Evolutionary conservation across 148 eudicot species (phyloP), one percentile per base, ranked within the genome.

Genomic region (Rhododendron molle): DNA sequence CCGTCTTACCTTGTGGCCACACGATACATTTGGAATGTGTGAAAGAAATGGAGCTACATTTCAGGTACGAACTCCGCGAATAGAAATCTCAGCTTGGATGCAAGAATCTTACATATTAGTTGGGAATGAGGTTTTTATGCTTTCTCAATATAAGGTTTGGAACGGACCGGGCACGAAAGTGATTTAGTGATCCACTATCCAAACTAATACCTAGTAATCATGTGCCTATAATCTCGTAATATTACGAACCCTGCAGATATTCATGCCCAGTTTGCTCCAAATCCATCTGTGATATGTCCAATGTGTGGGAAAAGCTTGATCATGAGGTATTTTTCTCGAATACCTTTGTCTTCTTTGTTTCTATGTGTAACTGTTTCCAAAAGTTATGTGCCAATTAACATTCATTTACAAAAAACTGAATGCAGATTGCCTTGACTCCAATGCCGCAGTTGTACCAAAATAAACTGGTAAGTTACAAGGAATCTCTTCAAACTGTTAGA

Each of bases 381-480:
- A 71, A 71, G 7, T 5, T 71, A 32, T 71, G 38, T 30, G 76
- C 38, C 20, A 71, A 16, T 49, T 34, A 28, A 32, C 65, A 34
- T 46, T 76, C 32, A 21, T 21, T 38, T 30, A 50, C 13, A 3
- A 0, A 26, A 26, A 28, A 56, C 21, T 76, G 67, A n/a, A 60
- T 86, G 43, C 85, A 94, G 96, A 89, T 95, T 65, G 94, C 94
- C 62, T 89, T 90, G 5, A 91, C 90, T 13, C 87, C 91, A 60
- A 89, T 95, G 92, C 96, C 95, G 7, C 89, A 88, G 82, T 88
- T 87, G 26, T 92, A 91, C 86, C 91, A 88, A 77, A 89, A 88
- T 47, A 92, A 92, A 86, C 89, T 89, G 95, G 98, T 95, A 87
- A 88, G 84, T 49, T 10, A 23, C 9, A 23, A 20, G 8, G 30